Base-by-base conservation (phyloP, 2,329 filamentous ascomycete species). In the Aspergillus brasiliensis region DNA sequence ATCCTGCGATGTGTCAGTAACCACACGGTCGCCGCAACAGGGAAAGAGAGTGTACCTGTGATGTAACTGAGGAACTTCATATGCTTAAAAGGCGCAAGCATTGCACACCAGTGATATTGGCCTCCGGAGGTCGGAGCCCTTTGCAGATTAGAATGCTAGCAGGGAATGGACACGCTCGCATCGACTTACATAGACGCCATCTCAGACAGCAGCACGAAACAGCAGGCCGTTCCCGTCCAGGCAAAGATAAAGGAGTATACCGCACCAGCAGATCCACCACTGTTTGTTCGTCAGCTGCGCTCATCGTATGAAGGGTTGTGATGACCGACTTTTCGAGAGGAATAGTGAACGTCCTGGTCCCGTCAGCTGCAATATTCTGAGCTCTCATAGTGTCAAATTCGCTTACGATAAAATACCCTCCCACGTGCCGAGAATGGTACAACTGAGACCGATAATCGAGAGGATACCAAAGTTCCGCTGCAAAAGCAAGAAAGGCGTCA, bases 41-140 rank as follows among this genome's bases (percentile, higher is more conserved):
- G 52, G 8, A 2, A 25, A 49, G 31, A 15, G 11, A n/a, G 1
- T 19, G n/a, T 56, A 69, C 74, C 73, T 10, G 75, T 71, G 11
- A 73, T 62, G 56, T 76, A 81, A 25, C 77, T 79, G 2, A 80
- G 62, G 6, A 76, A 66, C 38, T 74, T 76, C 58, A 75, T 71
- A 10, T 57, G 67, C 5, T 61, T 64, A 3, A 58, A 64, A 7
- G 77, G 75, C 7, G 78, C 76, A 38, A 81, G 72, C 61, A 78
- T 75, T 7, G 73, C 72, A 2, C 73, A 72, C 75, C 75, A 78
- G 44, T 78, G 75, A 28, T 78, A 78, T 58, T 78, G 75, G 1
- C 75, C 75, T n/a, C 72, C 73, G 19, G 73, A 70, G 2, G 72
- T 74, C 2, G 73, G 73, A 19, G 69, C 69, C 71, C 72, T 34